These are phyloP conservation scores for Butyriboletus regius DNA, from an alignment of 1,284 basidiomycete genomes.

Conservation along the genomic window DNA sequence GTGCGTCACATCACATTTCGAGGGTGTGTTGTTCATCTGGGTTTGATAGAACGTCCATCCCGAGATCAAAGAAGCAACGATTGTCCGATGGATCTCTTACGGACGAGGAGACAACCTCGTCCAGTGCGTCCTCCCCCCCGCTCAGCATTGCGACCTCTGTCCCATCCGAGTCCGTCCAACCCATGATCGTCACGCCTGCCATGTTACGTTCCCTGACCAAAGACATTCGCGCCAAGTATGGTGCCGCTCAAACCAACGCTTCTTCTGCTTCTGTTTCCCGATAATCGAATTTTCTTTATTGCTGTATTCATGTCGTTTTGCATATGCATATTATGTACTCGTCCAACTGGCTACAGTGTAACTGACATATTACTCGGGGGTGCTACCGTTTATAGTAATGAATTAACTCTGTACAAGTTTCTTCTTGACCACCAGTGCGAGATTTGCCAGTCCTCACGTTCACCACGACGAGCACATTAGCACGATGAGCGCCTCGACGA, in stretches of 20 bases:
- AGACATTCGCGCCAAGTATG: constrained; percentile 53
- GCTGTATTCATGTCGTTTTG: not conserved
- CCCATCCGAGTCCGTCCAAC: constrained; percentile 23
- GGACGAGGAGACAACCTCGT: constrained; percentile 21
- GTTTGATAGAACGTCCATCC: constrained; percentile 21
- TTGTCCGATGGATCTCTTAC: constrained; percentile 33
- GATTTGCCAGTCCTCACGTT: constrained; percentile 1
- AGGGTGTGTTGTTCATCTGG: not conserved
- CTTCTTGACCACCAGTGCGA: constrained; percentile 7
- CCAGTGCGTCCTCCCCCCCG: constrained; percentile 32
- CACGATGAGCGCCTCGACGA: constrained; percentile 14
- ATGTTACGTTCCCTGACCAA: constrained; percentile 63
- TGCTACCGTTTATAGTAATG: constrained; percentile 20
- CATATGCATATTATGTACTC: constrained; percentile 6
- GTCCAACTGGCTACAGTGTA: not conserved
- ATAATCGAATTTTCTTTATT: constrained; percentile 4
- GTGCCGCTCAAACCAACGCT: constrained; percentile 1
- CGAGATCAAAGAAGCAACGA: constrained; percentile 39
- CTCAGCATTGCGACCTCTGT: constrained; percentile 36
- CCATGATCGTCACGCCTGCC: constrained; percentile 49
- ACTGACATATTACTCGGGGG: not conserved
- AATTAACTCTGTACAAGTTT: not conserved
- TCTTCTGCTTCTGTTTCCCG: constrained; percentile 8
- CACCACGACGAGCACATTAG: not conserved
- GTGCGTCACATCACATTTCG: constrained; percentile 13